Evolutionary conservation across 257 asterid genomes (phyloP), one percentile per base, ranked within the genome.

Genomic region (Petrea volubilis): DNA sequence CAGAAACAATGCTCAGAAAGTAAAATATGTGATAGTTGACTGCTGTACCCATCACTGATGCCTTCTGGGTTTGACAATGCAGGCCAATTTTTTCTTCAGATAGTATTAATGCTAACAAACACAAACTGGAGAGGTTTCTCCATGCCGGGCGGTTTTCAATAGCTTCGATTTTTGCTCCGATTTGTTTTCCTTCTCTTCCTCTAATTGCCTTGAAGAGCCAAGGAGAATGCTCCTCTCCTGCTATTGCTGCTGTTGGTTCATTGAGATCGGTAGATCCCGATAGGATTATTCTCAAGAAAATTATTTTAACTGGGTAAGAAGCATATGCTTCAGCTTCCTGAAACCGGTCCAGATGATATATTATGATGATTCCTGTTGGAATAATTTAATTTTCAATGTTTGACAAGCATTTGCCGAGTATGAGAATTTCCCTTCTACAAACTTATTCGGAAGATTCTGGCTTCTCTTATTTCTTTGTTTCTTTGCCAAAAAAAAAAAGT

Each of bases 81-180:
- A 95, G 98, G 91, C 98, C 99, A 23, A 57, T 87, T 66, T 95
- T 76, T 76, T 92, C 98, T 60, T 85, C 96, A 17, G 97, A 95
- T 71, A 83, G 81, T 76, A 80, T 83, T 75, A 86, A 87, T 58
- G 85, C 93, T 33, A 92, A 86, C 72, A 88, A 90, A 85, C 95
- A 86, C 84, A 95, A 95, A 78, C 88, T 95, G 99, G 99, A 95
- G 88, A 92, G 96, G 75, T 95, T 92, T 87, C 98, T 95, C 78
- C 99, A 95, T 72, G 81, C 90, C 2, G 98, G 99, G 31, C 76
- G 86, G 71, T 90, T 87, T 79, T 90, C 98, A 46, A 66, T 90
- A 67, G 98, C 98, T 72, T 95, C 99, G 24, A 59, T 88, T 64
- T 95, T 79, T 77, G 98, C 98, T 71, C 98, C 99, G 4, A 85